Evolutionary conservation across 345 rosid species (phyloP).

Genomic region (Anacardium occidentale): DNA sequence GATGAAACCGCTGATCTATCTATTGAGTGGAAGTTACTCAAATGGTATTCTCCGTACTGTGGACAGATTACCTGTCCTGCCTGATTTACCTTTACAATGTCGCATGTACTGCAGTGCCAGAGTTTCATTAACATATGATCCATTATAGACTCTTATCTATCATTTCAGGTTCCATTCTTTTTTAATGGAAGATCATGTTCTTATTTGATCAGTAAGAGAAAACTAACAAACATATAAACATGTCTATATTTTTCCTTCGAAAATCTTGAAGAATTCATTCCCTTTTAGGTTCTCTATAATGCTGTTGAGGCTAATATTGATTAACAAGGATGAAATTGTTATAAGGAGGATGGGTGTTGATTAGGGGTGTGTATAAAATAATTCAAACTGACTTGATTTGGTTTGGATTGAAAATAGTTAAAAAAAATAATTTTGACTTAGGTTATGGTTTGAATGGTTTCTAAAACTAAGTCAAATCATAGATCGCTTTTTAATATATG

Average conservation of each 20-base stretch:
- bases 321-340: too few species aligned
- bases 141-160: background rate
- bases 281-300: too few species aligned
- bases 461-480: too few species aligned
- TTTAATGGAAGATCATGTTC: background rate
- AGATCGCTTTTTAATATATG: too few species aligned
- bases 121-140: background rate
- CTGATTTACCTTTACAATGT: slow-evolving; percentile 32
- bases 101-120: background rate
- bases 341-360: too few species aligned
- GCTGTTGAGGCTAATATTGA: background rate
- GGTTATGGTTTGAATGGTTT: too few species aligned
- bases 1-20: slow-evolving; percentile 29
- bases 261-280: background rate
- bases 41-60: slow-evolving; percentile 38
- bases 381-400: too few species aligned
- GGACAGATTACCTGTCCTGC: slow-evolving; percentile 58
- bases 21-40: slow-evolving; percentile 14
- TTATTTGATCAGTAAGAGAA: background rate
- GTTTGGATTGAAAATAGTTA: too few species aligned
- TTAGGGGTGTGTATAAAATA: too few species aligned
- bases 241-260: background rate
- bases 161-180: too few species aligned
- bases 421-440: too few species aligned
- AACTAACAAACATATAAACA: background rate